These are phyloP conservation scores for Populus hybrid DNA, from an alignment of 441 rosid genomes.

Conservation along the genomic window DNA sequence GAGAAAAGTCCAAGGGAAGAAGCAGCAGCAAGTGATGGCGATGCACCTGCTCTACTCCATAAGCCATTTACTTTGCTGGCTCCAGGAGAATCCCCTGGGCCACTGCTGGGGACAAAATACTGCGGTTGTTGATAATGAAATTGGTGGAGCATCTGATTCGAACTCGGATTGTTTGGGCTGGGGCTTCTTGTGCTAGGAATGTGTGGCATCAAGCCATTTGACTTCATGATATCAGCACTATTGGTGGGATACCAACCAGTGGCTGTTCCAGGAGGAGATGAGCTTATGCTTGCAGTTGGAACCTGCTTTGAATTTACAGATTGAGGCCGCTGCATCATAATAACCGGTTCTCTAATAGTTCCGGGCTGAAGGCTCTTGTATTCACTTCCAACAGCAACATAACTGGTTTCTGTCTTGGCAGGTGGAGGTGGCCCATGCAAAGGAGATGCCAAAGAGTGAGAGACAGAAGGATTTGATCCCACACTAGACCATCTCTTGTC, in stretches of 20 bases:
- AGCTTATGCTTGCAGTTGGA: conserved; percentile 43
- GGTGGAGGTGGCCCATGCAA: conserved; percentile 50
- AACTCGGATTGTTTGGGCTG: conserved; percentile 35
- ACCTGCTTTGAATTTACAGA: conserved; percentile 49
- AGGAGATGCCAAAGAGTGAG: conserved; percentile 55
- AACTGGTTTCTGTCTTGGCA: conserved; percentile 48
- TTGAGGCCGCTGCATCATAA: conserved; percentile 71
- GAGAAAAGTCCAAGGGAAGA: conserved; percentile 83
- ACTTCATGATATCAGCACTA: conserved; percentile 47
- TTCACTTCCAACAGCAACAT: conserved; percentile 47
- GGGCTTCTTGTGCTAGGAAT: conserved; percentile 48
- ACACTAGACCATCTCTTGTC: conserved; percentile 62
- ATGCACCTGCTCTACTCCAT: conserved; percentile 47
- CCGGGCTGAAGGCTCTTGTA: conserved; percentile 44
- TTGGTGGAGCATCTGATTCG: conserved; percentile 56
- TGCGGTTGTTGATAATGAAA: conserved; percentile 56
- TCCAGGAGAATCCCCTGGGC: conserved; percentile 47
- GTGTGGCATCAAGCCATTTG: conserved; percentile 54
- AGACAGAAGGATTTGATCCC: conserved; percentile 44
- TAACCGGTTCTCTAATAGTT: conserved; percentile 56
- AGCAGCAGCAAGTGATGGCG: conserved; percentile 68
- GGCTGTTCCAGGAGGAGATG: conserved; percentile 53
- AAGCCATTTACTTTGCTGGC: conserved; percentile 44
- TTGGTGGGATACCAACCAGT: conserved; percentile 48
- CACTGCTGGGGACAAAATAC: conserved; percentile 41